A percentile compares a stretch with the other conserved stretches of the same genome.
Evolutionary conservation across 2,329 filamentous ascomycete species (phyloP).

Genomic region (Knoxdaviesia capensis): DNA sequence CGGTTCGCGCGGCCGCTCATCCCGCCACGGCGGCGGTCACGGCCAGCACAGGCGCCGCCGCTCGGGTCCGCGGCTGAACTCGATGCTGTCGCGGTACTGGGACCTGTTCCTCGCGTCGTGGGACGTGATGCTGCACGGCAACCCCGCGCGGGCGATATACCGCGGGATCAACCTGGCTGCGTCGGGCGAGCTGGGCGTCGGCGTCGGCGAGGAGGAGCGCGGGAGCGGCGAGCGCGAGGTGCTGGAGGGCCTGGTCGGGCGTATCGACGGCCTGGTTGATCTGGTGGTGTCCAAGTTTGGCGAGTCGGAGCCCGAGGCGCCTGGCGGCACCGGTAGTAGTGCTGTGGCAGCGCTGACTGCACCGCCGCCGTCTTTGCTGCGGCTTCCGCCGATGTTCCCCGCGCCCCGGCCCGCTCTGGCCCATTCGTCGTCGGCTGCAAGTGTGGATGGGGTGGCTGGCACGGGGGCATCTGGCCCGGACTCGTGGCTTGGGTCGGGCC

Average conservation of each 20-base stretch:
- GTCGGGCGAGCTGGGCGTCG: conserved; percentile 78
- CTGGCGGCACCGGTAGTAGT: background rate
- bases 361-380: too few species aligned
- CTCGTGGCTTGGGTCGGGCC: conserved; percentile 55
- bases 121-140: conserved; percentile 81
- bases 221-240: conserved; percentile 89
- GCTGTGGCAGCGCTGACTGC: too few species aligned
- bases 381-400: background rate
- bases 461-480: conserved; percentile 5
- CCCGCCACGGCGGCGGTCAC: conserved; percentile 3
- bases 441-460: background rate
- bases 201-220: conserved; percentile 87
- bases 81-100: conserved; percentile 65
- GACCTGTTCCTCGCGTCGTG: conserved; percentile 48
- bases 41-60: conserved; percentile 17
- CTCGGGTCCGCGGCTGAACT: conserved; percentile 48
- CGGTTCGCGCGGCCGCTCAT: too few species aligned
- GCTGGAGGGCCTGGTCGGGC: conserved; percentile 63
- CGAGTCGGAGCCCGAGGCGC: conserved; percentile 8
- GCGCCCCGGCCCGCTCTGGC: background rate
- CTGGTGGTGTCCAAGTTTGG: conserved; percentile 77
- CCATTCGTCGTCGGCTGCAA: too few species aligned
- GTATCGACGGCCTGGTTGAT: conserved; percentile 72
- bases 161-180: conserved; percentile 74
- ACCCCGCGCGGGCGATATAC: conserved; percentile 62